Base-by-base conservation (phyloP, 2,329 filamentous ascomycete genomes). In the Colletotrichum spaethianum region DNA sequence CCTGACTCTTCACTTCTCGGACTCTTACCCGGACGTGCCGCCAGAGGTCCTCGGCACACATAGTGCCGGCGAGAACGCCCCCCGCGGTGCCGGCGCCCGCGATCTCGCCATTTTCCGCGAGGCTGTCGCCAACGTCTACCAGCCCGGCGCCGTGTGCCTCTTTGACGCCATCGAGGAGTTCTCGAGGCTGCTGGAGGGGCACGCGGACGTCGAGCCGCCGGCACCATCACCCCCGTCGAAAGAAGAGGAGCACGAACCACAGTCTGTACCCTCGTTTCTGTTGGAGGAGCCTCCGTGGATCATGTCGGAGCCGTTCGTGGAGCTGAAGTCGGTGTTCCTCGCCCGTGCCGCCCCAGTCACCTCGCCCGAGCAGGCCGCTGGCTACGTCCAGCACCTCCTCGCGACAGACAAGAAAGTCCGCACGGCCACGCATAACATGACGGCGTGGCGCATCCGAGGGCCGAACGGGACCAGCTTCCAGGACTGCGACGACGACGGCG, bases 401-500 rank as follows among this genome's bases (percentile, higher is more conserved):
- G 88, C 92, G 6, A 93, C 91, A 11, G 95, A 98, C 82, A 95
- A 93, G 83, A 94, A 93, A 76, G 92, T 94, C 44, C 92, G 94
- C n/a, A 86, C 88, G 57, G 96, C 96, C 5, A 95, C 96, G 72
- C 96, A 99, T 81, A 98, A 98, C 81, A 98, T 99, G 79, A 95
- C 93, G 26, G 96, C 96, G 1, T 98, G 95, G 94, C 90, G 96
- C 14, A 95, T 98, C 66, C 90, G 89, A 38, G 83, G 84, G 6
- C 87, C 85, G 68, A 84, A 82, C 74, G 84, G 85, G 5, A 88
- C 87, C 62, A 84, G 85, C 36, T 94, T 92, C 76, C 95, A 98
- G 81, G 96, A 99, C 82, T 98, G 93, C 79, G 94, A 99, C 77
- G 96, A 99, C 78, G 96, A 99, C 80, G 96, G 96, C 2, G 96